Percentiles rank a stretch among this genome's conserved stretches.
phyloP scores from a whole-genome alignment of 2,329 filamentous ascomycete species.

The Alternaria viburni region DNA sequence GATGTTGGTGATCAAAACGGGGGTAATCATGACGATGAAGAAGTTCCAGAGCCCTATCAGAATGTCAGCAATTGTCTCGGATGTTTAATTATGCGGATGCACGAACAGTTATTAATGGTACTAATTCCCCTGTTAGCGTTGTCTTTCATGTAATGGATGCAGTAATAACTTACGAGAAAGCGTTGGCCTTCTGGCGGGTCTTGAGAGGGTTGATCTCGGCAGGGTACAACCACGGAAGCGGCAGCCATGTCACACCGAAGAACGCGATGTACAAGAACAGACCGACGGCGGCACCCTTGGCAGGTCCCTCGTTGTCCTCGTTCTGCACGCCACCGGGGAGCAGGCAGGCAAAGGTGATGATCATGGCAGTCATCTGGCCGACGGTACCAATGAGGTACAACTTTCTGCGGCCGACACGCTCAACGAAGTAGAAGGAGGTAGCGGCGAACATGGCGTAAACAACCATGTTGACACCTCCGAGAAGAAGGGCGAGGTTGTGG shows the following conservation, averaged over 20 bases:
- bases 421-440: conserved; percentile 68
- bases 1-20: conserved; percentile 47
- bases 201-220: conserved; percentile 62
- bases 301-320: conserved; percentile 33
- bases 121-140: too few relatives aligned
- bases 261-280: conserved; percentile 73
- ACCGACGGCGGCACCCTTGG: conserved; percentile 63
- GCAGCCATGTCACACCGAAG: conserved; percentile 70
- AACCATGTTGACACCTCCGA: conserved; percentile 61
- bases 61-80: too few relatives aligned
- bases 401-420: conserved; percentile 62
- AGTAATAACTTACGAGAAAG: conserved; percentile 46
- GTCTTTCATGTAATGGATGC: too few relatives aligned
- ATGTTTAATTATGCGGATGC: too few relatives aligned
- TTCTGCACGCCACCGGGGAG: conserved; percentile 36
- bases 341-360: conserved; percentile 50
- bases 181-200: conserved; percentile 59
- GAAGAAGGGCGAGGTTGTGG: conserved; percentile 53
- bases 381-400: conserved; percentile 52
- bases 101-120: conserved; percentile 60
- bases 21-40: conserved; percentile 53
- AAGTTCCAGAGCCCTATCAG: conserved; percentile 57
- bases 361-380: conserved; percentile 60
- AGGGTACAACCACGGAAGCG: conserved; percentile 65
- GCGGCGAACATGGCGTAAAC: conserved; percentile 63